phyloP scores from a whole-genome alignment of 2,329 filamentous ascomycete species.

The Nemania sp. region DNA sequence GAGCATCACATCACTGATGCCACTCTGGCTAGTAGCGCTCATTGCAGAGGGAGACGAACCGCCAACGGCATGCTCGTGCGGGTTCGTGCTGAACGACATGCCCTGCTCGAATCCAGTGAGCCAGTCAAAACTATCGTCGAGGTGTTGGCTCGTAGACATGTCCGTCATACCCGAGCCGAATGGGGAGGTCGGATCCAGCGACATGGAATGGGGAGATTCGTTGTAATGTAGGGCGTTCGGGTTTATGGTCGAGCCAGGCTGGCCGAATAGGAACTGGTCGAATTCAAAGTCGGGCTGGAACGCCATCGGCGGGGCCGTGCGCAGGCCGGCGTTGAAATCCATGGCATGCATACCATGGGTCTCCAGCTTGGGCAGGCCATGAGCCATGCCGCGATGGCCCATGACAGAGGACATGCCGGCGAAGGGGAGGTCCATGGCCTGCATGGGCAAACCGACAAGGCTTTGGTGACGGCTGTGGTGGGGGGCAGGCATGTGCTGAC shows the following conservation, averaged over 20 bases:
- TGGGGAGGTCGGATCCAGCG: conserved; percentile 64
- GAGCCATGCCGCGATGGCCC: conserved; percentile 67
- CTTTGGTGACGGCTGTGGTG: conserved; percentile 79
- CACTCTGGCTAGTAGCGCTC: conserved; percentile 91
- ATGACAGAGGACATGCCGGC: conserved; percentile 72
- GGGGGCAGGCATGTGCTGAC: conserved; percentile 50
- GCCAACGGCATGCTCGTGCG: conserved; percentile 81
- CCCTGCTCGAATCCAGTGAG: conserved; percentile 77
- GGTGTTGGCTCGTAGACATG: conserved; percentile 59
- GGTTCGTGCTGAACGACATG: conserved; percentile 66
- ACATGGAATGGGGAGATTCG: conserved; percentile 72
- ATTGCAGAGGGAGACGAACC: conserved; percentile 95
- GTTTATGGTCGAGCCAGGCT: conserved; percentile 68
- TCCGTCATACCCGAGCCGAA: conserved; percentile 63
- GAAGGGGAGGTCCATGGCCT: conserved; percentile 66
- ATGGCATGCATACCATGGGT: conserved; percentile 70
- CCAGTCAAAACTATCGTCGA: conserved; percentile 86
- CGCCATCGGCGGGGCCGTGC: conserved; percentile 73
- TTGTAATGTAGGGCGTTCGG: conserved; percentile 81
- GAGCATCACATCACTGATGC: conserved; percentile 88
- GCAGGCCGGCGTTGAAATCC: conserved; percentile 69
- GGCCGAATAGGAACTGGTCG: conserved; percentile 70
- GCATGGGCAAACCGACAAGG: conserved; percentile 67
- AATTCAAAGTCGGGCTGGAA: conserved; percentile 71
- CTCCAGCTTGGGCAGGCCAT: conserved; percentile 80